Conservation (phyloP, 805 yeast genomes). For the Kodamaea nitidulidarum region DNA sequence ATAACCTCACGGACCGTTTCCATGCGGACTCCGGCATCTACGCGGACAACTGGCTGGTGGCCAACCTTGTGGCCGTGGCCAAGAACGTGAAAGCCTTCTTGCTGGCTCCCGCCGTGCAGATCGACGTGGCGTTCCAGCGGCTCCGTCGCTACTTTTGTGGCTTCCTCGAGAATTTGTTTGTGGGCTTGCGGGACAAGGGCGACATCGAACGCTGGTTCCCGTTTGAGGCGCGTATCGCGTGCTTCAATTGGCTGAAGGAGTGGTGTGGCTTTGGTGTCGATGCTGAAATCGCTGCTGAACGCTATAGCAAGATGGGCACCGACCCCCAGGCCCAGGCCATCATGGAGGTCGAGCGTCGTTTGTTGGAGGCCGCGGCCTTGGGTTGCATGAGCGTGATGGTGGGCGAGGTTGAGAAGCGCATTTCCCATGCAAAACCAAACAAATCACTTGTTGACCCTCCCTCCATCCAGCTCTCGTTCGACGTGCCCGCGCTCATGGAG, state of each 20-base stretch:
- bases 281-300: slow-evolving; percentile 56
- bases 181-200: slow-evolving; percentile 45
- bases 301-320: slow-evolving; percentile 51
- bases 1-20: slow-evolving; percentile 63
- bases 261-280: slow-evolving; percentile 90
- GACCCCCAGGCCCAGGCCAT: slow-evolving; percentile 56
- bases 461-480: slow-evolving; percentile 51
- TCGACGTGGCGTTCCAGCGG: slow-evolving; percentile 66
- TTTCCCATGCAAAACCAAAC: too few relatives aligned
- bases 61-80: slow-evolving; percentile 57
- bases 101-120: slow-evolving; percentile 54
- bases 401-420: slow-evolving; percentile 1
- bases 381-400: slow-evolving; percentile 71
- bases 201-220: slow-evolving; percentile 59
- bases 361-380: slow-evolving; percentile 65
- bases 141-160: slow-evolving; percentile 82
- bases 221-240: slow-evolving; percentile 77
- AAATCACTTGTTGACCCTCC: too few relatives aligned
- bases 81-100: slow-evolving; percentile 60
- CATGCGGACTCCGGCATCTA: slow-evolving; percentile 44
- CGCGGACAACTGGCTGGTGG: slow-evolving; percentile 65
- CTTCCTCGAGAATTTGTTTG: slow-evolving; percentile 68
- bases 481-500: slow-evolving; percentile 57
- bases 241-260: slow-evolving; percentile 77
- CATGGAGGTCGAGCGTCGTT: slow-evolving; percentile 72